Percentiles rank a stretch among this genome's conserved stretches.
phyloP scores from a whole-genome alignment of 148 eudicot species.

The Rhododendron ovatum region DNA sequence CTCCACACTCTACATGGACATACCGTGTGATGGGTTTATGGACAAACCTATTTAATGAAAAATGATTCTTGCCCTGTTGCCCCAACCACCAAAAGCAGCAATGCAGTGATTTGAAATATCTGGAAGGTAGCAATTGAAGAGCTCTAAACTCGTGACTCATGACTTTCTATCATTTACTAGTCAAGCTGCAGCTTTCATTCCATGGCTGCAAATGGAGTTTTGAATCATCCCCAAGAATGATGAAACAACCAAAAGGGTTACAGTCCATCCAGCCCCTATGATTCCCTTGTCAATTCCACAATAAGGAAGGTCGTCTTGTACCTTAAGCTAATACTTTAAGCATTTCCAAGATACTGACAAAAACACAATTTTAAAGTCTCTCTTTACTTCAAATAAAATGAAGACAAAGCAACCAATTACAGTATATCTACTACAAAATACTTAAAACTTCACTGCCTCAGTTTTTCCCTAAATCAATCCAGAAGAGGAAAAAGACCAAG shows the following conservation, averaged over 20 bases:
- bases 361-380: neutral
- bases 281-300: neutral
- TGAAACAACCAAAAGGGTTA: neutral
- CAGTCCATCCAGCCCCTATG: neutral
- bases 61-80: neutral
- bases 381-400: neutral
- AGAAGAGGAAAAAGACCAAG: constrained; percentile 28
- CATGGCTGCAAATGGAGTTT: neutral
- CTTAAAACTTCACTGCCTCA: neutral
- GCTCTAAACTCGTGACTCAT: neutral
- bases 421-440: neutral
- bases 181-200: neutral
- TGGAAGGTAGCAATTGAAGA: neutral
- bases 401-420: neutral
- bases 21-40: neutral
- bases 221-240: neutral
- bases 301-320: neutral
- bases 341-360: neutral
- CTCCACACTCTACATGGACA: neutral
- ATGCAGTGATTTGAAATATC: neutral
- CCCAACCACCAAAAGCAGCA: neutral
- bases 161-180: neutral
- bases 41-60: neutral
- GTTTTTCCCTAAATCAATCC: neutral
- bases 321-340: neutral